Conservation (phyloP, 805 yeast species). For the Clavispora fructus region DNA sequence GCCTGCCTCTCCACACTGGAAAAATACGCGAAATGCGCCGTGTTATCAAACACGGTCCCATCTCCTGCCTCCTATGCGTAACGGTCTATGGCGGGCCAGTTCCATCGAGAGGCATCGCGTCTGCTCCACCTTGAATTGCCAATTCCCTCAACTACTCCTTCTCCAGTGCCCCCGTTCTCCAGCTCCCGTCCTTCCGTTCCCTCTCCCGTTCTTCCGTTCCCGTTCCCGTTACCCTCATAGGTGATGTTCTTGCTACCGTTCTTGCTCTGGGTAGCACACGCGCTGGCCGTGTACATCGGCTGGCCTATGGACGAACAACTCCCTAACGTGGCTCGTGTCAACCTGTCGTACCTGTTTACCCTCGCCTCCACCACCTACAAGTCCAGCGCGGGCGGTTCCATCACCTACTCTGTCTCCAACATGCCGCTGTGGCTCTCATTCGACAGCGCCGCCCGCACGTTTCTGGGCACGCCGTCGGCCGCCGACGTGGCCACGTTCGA, state of each 20-base stretch:
- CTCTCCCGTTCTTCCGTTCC: background rate
- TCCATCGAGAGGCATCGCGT: too few relatives aligned
- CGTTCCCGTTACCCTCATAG: background rate
- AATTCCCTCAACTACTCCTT: too few relatives aligned
- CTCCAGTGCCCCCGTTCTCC: background rate
- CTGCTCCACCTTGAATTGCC: too few relatives aligned
- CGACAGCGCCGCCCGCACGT: conserved; percentile 53
- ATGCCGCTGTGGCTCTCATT: conserved; percentile 80
- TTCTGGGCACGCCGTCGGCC: conserved; percentile 62
- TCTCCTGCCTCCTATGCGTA: background rate
- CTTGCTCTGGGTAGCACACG: conserved; percentile 5
- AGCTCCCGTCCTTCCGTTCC: background rate
- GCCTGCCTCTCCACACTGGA: background rate
- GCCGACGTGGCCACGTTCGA: conserved; percentile 37
- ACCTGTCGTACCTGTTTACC: conserved; percentile 55
- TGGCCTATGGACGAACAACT: conserved; percentile 80
- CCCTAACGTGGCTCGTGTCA: conserved; percentile 81
- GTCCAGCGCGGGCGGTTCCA: conserved; percentile 31
- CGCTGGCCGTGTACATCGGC: conserved; percentile 51
- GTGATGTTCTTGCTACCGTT: conserved; percentile 1
- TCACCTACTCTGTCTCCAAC: conserved; percentile 51
- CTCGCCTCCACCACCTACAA: conserved; percentile 67
- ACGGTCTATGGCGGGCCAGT: background rate
- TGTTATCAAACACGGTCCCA: conserved; percentile 1
- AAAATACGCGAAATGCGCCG: background rate